Conservation (phyloP, 345 rosid species). For the Lumnitzera littorea region DNA sequence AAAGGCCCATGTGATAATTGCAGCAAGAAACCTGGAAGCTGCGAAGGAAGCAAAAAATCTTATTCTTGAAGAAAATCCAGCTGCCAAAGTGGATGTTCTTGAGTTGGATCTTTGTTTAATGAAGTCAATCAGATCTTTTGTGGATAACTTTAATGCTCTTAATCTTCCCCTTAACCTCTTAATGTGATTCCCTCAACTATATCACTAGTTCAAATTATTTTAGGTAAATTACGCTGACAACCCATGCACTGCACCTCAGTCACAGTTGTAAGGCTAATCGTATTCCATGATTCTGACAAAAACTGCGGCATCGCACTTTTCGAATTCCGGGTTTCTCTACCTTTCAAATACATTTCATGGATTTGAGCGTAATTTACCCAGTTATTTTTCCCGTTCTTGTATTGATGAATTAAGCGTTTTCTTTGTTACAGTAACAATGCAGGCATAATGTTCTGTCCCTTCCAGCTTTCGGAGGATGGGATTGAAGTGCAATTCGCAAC, state of each 20-base stretch:
- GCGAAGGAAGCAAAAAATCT: conserved; percentile 52
- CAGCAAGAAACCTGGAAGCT: conserved; percentile 69
- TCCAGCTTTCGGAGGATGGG: conserved; percentile 63
- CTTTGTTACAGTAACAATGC: conserved; percentile 64
- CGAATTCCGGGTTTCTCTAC: background rate
- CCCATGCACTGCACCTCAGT: too few species aligned
- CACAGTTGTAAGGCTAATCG: too few species aligned
- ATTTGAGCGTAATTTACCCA: background rate
- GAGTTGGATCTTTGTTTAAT: conserved; percentile 54
- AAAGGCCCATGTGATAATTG: conserved; percentile 68
- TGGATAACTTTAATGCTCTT: conserved; percentile 37
- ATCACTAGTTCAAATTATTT: too few species aligned
- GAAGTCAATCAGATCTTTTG: conserved; percentile 50
- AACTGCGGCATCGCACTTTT: too few species aligned
- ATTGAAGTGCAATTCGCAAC: conserved; percentile 74
- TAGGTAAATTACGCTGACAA: too few species aligned
- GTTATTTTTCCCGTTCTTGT: background rate
- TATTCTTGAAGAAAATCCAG: conserved; percentile 27
- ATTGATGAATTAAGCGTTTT: background rate
- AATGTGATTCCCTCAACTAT: conserved; percentile 29
- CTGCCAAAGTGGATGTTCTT: conserved; percentile 45
- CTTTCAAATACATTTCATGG: background rate
- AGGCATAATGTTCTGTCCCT: conserved; percentile 83
- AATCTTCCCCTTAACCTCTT: conserved; percentile 66
- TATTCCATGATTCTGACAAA: too few species aligned